These are phyloP conservation scores for Bombardia bombarda DNA, from an alignment of 495 filamentous ascomycete genomes.

Conservation along the genomic window DNA sequence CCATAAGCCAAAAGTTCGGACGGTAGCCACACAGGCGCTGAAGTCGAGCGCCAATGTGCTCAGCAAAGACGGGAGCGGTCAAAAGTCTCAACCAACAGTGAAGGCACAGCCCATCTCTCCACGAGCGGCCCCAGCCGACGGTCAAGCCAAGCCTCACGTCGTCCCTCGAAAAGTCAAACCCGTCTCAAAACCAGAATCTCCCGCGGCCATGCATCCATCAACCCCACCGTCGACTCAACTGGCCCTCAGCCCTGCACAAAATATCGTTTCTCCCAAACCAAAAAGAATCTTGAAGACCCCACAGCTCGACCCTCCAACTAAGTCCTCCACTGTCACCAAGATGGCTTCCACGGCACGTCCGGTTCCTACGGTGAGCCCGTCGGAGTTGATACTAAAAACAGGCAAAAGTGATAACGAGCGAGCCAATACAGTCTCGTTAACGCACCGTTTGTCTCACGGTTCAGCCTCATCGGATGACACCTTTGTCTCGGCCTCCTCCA, in stretches of 20 bases:
- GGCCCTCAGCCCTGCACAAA: background rate
- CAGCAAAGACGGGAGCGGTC: too few relatives aligned
- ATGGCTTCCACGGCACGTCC: background rate
- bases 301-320: constrained; percentile 11
- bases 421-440: background rate
- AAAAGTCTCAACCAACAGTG: too few relatives aligned
- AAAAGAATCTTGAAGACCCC: constrained; percentile 12
- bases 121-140: too few relatives aligned
- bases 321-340: background rate
- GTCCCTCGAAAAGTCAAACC: too few relatives aligned
- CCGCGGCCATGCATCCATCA: background rate
- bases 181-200: background rate
- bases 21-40: too few relatives aligned
- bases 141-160: too few relatives aligned
- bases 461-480: constrained; percentile 36
- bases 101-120: too few relatives aligned
- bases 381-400: too few relatives aligned
- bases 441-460: constrained; percentile 9
- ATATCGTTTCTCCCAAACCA: constrained; percentile 14
- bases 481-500: constrained; percentile 41
- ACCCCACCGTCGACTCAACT: constrained; percentile 1
- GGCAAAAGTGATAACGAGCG: too few relatives aligned
- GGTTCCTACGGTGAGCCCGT: too few relatives aligned
- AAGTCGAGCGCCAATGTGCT: too few relatives aligned
- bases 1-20: too few relatives aligned